These are phyloP conservation scores for Punica granatum DNA, from an alignment of 345 rosid species.

Conservation along the genomic window DNA sequence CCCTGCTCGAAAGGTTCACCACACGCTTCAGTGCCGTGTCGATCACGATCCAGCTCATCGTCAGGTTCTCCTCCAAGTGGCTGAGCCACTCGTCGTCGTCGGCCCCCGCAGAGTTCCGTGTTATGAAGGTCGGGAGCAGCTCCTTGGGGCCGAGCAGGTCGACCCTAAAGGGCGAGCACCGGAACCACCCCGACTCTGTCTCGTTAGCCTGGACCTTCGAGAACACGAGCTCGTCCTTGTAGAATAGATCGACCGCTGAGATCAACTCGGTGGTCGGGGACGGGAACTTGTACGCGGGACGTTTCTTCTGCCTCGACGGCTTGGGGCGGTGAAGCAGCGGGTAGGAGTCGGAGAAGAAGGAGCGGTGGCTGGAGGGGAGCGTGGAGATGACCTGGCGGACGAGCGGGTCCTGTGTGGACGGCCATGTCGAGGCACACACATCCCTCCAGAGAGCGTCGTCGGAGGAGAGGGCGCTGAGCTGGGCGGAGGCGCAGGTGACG, in stretches of 20 bases:
- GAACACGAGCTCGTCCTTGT: slow-evolving; percentile 26
- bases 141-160: slow-evolving; percentile 54
- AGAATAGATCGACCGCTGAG: slow-evolving; percentile 72
- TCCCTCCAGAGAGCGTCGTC: slow-evolving; percentile 45
- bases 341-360: slow-evolving; percentile 59
- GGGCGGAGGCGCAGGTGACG: slow-evolving; percentile 37
- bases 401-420: slow-evolving; percentile 38
- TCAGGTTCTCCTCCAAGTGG: slow-evolving; percentile 44
- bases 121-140: slow-evolving; percentile 23
- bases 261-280: slow-evolving; percentile 23
- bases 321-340: slow-evolving; percentile 26
- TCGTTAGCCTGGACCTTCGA: slow-evolving; percentile 43
- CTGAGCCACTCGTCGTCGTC: slow-evolving; percentile 31
- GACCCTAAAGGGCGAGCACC: slow-evolving; percentile 49
- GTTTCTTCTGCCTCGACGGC: not conserved
- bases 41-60: slow-evolving; percentile 57
- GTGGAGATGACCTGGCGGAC: slow-evolving; percentile 31
- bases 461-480: slow-evolving; percentile 35
- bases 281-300: slow-evolving; percentile 1
- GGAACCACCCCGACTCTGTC: slow-evolving; percentile 45
- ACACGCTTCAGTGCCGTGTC: slow-evolving; percentile 54
- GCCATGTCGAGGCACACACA: slow-evolving; percentile 49
- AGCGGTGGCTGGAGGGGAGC: slow-evolving; percentile 48
- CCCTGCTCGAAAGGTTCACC: slow-evolving; percentile 47
- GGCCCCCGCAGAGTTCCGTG: not conserved